Base-by-base conservation (phyloP, 345 rosid species). In the Gossypioides kirkii region DNA sequence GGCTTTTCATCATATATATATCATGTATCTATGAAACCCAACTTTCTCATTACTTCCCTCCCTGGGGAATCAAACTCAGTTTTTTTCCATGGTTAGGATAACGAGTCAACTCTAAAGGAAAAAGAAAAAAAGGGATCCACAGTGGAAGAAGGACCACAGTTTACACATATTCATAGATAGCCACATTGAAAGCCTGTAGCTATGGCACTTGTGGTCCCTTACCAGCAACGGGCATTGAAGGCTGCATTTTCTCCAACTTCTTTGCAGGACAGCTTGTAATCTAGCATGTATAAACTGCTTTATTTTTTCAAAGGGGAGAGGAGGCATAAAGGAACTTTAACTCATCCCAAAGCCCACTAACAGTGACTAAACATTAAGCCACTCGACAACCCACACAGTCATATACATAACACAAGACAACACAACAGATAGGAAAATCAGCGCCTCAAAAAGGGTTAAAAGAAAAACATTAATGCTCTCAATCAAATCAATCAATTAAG, bases 301-400 rank as follows among this genome's bases (percentile, higher is more conserved):
- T 14, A 49, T 69, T 65, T 70, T 61, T 68, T 72, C 64, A 59
- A 58, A 54, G 59, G 64, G 63, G 59, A 59, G 63, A 20, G 72
- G 52, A 64, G 74, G 53, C 75, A 68, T 47, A 69, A 62, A 69
- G 73, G 72, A 78, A 60, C 77, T 81, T 78, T 78, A 76, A 70
- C 81, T 59, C 76, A 45, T 58, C 77, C 79, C 81, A 73, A 78
- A 73, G 76, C 77, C 32, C 28, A 42, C 26, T 53, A 50, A 77
- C 53, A 52, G 78, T 50, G 76, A 80, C 80, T 50, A 65, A 43
- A 62, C 79, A 78, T 16, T 54, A 54, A 61, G 10, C 72, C 23
- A 50, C n/a, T 18, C 74, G 71, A 80, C 67, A 62, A 25, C 14
- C 22, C 60, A 63, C 77, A 52, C 54, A 56, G 32, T 22, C 61